Conservation (phyloP, 345 rosid genomes). For the Gossypium raimondii region DNA sequence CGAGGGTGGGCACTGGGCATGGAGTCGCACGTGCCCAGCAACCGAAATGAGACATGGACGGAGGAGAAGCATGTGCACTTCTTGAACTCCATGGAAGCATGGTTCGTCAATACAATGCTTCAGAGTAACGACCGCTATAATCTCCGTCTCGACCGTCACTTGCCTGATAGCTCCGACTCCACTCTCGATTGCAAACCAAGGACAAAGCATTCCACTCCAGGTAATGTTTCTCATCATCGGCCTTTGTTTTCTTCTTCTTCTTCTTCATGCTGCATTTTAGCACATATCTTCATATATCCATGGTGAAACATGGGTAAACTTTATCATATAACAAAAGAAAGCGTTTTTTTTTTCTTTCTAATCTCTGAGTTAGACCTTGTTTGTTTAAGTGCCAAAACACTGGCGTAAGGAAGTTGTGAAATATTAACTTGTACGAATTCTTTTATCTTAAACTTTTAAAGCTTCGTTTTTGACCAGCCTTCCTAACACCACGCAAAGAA, state of each 20-base stretch:
- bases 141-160: slow-evolving; percentile 35
- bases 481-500: not conserved
- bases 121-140: slow-evolving; percentile 17
- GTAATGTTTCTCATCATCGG: not conserved
- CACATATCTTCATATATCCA: too few species aligned
- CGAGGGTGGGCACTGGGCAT: slow-evolving; percentile 4
- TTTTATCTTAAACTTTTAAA: too few species aligned
- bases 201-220: slow-evolving; percentile 17
- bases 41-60: slow-evolving; percentile 27
- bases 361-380: too few species aligned
- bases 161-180: slow-evolving; percentile 39
- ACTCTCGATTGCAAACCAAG: slow-evolving; percentile 25
- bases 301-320: too few species aligned
- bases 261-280: too few species aligned
- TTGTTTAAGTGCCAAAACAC: too few species aligned
- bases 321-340: too few species aligned
- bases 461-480: too few species aligned
- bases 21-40: slow-evolving; percentile 5
- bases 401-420: too few species aligned
- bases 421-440: too few species aligned
- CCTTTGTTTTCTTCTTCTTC: too few species aligned
- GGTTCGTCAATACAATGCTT: slow-evolving; percentile 35
- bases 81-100: slow-evolving; percentile 35
- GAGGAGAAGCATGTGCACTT: slow-evolving; percentile 36
- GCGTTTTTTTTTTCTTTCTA: too few species aligned